These are phyloP conservation scores for Zoysia matrella DNA, from an alignment of 202 grass and related monocot genomes.

Conservation along the genomic window DNA sequence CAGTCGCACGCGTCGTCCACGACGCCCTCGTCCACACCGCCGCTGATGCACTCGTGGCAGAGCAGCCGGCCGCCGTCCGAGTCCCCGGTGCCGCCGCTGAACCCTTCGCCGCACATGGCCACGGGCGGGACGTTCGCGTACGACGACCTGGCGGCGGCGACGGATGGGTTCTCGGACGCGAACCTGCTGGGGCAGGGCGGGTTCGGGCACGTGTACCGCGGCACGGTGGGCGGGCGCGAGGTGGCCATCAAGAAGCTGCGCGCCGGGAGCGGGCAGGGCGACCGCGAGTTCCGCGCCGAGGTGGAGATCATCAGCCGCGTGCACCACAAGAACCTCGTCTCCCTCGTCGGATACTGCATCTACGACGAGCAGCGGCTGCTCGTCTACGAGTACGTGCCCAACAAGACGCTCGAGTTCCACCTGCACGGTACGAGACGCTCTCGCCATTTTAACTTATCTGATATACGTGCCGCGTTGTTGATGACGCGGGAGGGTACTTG, in stretches of 20 bases:
- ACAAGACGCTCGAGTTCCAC: too few relatives aligned
- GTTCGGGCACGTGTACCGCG: conserved; percentile 83
- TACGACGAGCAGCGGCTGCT: conserved; percentile 59
- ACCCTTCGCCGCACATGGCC: conserved; percentile 9
- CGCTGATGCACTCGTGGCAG: conserved; percentile 45
- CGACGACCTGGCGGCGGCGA: conserved; percentile 63
- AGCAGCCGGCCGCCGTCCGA: conserved; percentile 36
- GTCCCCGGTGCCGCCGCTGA: background rate
- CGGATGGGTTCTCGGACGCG: conserved; percentile 67
- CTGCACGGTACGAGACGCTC: conserved; percentile 50
- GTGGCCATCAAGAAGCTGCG: conserved; percentile 42
- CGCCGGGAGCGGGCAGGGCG: conserved; percentile 68
- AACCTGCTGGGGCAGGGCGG: conserved; percentile 82
- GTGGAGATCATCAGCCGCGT: conserved; percentile 82
- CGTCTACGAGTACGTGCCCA: too few relatives aligned
- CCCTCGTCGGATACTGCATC: conserved; percentile 88
- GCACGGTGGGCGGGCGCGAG: conserved; percentile 50
- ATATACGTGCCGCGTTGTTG: too few relatives aligned
- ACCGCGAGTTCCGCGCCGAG: conserved; percentile 77
- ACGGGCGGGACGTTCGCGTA: conserved; percentile 55
- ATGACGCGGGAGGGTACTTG: background rate
- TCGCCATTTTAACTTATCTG: too few relatives aligned
- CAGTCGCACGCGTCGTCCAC: conserved; percentile 36
- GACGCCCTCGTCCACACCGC: conserved; percentile 42
- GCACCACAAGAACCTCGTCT: conserved; percentile 86